Percentiles rank a stretch among this genome's conserved stretches.
Evolutionary conservation across 192 early-diverging fungal species (phyloP).

Genomic region (Irineochytrium annulatum): DNA sequence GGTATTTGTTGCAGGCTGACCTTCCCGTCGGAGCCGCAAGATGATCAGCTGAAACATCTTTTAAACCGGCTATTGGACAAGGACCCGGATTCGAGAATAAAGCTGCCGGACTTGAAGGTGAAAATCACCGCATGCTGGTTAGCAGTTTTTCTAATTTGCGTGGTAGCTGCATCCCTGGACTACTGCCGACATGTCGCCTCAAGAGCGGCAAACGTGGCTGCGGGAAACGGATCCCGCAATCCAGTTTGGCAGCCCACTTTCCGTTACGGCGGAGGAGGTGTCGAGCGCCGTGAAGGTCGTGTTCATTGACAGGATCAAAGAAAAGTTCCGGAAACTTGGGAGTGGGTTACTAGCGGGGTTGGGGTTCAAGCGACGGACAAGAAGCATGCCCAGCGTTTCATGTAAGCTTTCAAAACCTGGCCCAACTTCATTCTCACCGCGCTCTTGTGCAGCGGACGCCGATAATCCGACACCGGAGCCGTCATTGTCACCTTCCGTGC

Average conservation of each 20-base stretch:
- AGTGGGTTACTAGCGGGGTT: constrained; percentile 11
- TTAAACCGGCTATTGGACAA: constrained; percentile 76
- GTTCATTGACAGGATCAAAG: constrained; percentile 37
- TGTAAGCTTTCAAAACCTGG: constrained; percentile 11
- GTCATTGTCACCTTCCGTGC: neutral
- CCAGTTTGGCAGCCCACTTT: constrained; percentile 55
- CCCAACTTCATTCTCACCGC: neutral
- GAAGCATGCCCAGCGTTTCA: constrained; percentile 24
- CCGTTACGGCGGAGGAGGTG: constrained; percentile 81
- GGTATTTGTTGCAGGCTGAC: constrained; percentile 19
- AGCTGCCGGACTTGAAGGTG: constrained; percentile 82
- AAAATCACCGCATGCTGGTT: constrained; percentile 12
- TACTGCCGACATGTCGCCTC: constrained; percentile 60
- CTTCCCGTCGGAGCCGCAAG: constrained; percentile 52
- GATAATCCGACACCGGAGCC: neutral
- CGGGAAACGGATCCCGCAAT: constrained; percentile 70
- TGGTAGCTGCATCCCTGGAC: constrained; percentile 80
- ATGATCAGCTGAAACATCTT: constrained; percentile 65
- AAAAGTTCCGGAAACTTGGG: constrained; percentile 9
- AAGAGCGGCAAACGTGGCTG: constrained; percentile 61
- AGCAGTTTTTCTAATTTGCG: constrained; percentile 15
- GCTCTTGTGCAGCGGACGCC: neutral
- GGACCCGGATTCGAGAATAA: constrained; percentile 78
- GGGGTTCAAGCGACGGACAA: constrained; percentile 18
- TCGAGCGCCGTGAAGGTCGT: constrained; percentile 53